These are phyloP conservation scores for Ascobolus immersus DNA, from an alignment of 495 filamentous ascomycete species.

Conservation along the genomic window DNA sequence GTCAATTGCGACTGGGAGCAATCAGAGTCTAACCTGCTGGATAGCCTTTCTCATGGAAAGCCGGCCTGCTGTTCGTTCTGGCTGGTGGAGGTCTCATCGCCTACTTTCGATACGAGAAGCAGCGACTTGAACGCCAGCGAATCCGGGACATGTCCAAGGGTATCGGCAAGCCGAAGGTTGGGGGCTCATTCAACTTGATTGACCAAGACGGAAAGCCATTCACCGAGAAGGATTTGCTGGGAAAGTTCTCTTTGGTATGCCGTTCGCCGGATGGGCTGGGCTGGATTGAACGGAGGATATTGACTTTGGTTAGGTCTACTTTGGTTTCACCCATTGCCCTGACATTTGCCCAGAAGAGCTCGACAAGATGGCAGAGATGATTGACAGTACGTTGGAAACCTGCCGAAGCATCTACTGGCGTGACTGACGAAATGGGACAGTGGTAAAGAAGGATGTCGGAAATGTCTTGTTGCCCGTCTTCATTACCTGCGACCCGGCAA, in stretches of 20 bases:
- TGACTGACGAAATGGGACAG: conserved; percentile 10
- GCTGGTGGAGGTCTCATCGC: conserved; percentile 50
- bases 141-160: conserved; percentile 82
- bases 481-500: conserved; percentile 81
- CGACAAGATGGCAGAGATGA: conserved; percentile 90
- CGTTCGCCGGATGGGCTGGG: conserved; percentile 1
- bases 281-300: neutral
- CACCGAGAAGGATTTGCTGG: conserved; percentile 53
- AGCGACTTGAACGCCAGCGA: conserved; percentile 57
- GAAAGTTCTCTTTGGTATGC: conserved; percentile 49
- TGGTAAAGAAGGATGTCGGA: conserved; percentile 16
- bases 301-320: conserved; percentile 44
- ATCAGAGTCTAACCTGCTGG: too few relatives aligned
- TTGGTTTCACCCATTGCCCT: conserved; percentile 93
- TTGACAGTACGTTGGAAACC: conserved; percentile 55
- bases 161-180: conserved; percentile 74
- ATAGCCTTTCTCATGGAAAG: conserved; percentile 83
- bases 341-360: conserved; percentile 98
- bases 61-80: conserved; percentile 60
- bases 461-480: conserved; percentile 38
- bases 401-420: neutral
- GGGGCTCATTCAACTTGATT: conserved; percentile 56
- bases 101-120: conserved; percentile 83
- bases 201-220: conserved; percentile 59
- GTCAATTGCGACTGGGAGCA: too few relatives aligned